phyloP scores from a whole-genome alignment of 768 basidiomycete genomes.

The Suillus placidus region DNA sequence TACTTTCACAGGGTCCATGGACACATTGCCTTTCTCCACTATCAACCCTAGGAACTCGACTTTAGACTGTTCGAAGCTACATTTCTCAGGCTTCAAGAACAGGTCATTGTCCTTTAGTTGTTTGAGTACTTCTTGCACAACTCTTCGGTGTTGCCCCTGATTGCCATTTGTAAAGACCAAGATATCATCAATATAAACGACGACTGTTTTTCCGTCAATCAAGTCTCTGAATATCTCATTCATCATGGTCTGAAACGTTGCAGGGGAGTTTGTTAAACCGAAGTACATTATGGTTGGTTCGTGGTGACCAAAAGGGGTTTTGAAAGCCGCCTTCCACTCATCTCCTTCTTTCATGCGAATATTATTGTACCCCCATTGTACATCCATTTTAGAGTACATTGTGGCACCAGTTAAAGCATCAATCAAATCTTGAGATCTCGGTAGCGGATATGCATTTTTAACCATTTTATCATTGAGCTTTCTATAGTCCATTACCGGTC shows the following conservation, averaged over 20 bases:
- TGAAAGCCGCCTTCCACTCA: constrained; percentile 46
- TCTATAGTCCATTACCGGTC: constrained; percentile 22
- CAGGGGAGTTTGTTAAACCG: constrained; percentile 39
- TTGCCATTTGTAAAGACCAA: constrained; percentile 31
- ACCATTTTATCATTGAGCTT: neutral
- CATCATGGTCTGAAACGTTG: constrained; percentile 40
- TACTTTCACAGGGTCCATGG: constrained; percentile 39
- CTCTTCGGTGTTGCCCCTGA: neutral
- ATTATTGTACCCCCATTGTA: neutral
- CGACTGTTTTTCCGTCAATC: constrained; percentile 35
- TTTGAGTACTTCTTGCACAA: constrained; percentile 28
- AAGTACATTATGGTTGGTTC: constrained; percentile 47
- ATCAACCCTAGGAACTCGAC: constrained; percentile 37
- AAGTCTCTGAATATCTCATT: constrained; percentile 35
- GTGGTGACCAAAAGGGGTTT: constrained; percentile 38
- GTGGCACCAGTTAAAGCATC: constrained; percentile 5
- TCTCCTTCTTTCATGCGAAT: constrained; percentile 41
- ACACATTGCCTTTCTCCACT: constrained; percentile 20
- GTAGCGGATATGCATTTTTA: constrained; percentile 7
- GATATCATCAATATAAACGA: constrained; percentile 50
- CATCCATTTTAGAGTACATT: constrained; percentile 10
- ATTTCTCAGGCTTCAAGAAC: constrained; percentile 42
- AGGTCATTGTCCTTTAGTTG: constrained; percentile 35
- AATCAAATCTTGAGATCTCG: constrained; percentile 1
- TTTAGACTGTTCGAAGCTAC: constrained; percentile 28